A percentile compares a stretch with the other conserved stretches of the same genome.
Conservation (phyloP, 108 stramenopile genomes). For the Stephanodiscus triporus region DNA sequence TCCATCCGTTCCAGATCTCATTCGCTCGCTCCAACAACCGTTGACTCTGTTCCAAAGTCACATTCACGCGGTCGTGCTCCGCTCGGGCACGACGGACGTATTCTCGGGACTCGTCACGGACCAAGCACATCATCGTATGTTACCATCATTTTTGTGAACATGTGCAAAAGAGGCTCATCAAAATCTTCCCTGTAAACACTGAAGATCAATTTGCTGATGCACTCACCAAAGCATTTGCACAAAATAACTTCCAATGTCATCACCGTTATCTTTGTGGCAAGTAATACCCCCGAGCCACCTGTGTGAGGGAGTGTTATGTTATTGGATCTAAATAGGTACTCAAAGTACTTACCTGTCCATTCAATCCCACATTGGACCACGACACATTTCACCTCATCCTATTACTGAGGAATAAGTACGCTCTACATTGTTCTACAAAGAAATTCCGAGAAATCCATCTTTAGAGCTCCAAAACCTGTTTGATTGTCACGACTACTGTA, state of each 20-base stretch:
- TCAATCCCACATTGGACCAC: no score
- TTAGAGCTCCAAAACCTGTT: no score
- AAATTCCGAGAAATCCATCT: no score
- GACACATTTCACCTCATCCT: no score
- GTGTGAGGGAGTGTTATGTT: no score
- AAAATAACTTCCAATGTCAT: not conserved
- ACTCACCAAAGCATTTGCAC: not conserved
- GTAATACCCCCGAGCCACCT: no score
- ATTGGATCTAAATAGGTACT: no score
- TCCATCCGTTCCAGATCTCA: conserved; percentile 36
- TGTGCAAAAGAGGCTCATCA: not conserved
- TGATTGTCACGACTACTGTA: no score
- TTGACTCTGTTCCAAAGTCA: conserved; percentile 24
- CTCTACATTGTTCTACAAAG: no score
- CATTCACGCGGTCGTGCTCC: conserved; percentile 40
- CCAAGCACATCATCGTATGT: conserved; percentile 1
- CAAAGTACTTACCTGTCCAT: no score
- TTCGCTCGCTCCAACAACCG: conserved; percentile 32
- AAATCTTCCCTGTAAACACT: conserved; percentile 8
- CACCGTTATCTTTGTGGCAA: not conserved
- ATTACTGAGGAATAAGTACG: no score
- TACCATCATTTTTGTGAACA: conserved; percentile 8
- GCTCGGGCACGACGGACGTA: conserved; percentile 21
- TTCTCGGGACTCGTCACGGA: conserved; percentile 21
- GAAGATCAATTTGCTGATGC: not conserved